A percentile compares a stretch with the other conserved stretches of the same genome.
phyloP scores from a whole-genome alignment of 163 green algal genomes.

The Chloromonas sp. region DNA sequence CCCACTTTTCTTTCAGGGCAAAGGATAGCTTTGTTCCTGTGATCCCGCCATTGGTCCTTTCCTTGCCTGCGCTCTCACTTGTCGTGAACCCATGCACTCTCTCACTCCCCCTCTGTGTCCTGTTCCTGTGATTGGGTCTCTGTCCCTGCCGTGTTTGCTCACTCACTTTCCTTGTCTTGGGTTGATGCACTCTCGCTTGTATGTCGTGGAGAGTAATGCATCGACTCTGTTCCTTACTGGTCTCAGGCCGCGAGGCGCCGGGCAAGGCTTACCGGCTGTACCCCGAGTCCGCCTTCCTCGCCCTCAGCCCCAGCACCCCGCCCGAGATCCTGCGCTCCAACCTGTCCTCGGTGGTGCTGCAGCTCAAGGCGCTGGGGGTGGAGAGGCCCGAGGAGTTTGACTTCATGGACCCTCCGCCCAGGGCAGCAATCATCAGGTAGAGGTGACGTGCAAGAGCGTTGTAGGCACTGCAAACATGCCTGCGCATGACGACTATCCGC shows the following conservation, averaged over 20 bases:
- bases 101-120: too few species aligned
- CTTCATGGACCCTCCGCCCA: slow-evolving; percentile 82
- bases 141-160: too few species aligned
- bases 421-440: slow-evolving; percentile 56
- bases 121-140: too few species aligned
- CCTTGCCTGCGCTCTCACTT: too few species aligned
- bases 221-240: too few species aligned
- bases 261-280: slow-evolving; percentile 85
- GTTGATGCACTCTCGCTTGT: too few species aligned
- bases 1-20: too few species aligned
- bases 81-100: too few species aligned
- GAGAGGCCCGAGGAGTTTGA: slow-evolving; percentile 76
- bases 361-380: slow-evolving; percentile 78
- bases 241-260: slow-evolving; percentile 66
- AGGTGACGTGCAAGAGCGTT: neutral
- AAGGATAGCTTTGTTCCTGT: too few species aligned
- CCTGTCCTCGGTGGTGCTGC: slow-evolving; percentile 61
- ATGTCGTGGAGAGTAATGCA: too few species aligned
- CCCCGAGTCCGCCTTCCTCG: slow-evolving; percentile 66
- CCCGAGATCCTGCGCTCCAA: slow-evolving; percentile 85
- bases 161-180: too few species aligned
- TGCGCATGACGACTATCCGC: neutral
- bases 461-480: neutral
- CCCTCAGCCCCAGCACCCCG: slow-evolving; percentile 52
- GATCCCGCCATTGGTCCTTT: too few species aligned